Conservation (phyloP, 371 early-diverging fungal species). For the Choanephora cucurbitarum region DNA sequence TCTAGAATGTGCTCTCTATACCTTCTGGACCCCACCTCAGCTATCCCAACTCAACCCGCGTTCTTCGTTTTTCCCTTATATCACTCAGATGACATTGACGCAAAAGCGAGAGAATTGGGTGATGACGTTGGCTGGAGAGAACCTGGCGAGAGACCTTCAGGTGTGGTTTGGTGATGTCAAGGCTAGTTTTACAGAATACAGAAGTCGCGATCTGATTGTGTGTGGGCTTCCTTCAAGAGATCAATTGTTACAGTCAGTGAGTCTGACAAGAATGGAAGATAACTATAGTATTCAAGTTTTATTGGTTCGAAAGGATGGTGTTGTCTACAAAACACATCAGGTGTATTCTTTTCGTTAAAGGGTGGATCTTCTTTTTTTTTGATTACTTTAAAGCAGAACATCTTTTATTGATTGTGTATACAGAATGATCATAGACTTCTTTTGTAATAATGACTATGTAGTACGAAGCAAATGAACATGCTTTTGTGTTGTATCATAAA, state of each 20-base stretch:
- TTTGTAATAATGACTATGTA: too few relatives aligned
- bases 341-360: conserved; percentile 14
- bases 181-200: conserved; percentile 33
- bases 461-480: too few relatives aligned
- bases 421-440: too few relatives aligned
- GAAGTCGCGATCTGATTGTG: conserved; percentile 37
- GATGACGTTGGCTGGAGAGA: conserved; percentile 49
- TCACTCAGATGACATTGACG: conserved; percentile 12
- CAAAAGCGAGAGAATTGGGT: not conserved
- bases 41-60: conserved; percentile 20
- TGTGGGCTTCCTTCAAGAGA: conserved; percentile 36
- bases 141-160: conserved; percentile 67
- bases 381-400: too few relatives aligned
- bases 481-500: too few relatives aligned
- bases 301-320: conserved; percentile 63
- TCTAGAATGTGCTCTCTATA: conserved; percentile 70
- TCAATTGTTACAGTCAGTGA: conserved; percentile 21
- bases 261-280: too few relatives aligned
- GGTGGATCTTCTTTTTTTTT: too few relatives aligned
- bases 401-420: too few relatives aligned
- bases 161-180: conserved; percentile 69
- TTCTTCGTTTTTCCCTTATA: conserved; percentile 24
- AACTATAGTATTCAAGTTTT: conserved; percentile 55
- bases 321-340: conserved; percentile 60
- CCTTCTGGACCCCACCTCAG: conserved; percentile 60